Evolutionary conservation across 2,329 filamentous ascomycete species (phyloP).

Genomic region (Fusarium armeniacum): DNA sequence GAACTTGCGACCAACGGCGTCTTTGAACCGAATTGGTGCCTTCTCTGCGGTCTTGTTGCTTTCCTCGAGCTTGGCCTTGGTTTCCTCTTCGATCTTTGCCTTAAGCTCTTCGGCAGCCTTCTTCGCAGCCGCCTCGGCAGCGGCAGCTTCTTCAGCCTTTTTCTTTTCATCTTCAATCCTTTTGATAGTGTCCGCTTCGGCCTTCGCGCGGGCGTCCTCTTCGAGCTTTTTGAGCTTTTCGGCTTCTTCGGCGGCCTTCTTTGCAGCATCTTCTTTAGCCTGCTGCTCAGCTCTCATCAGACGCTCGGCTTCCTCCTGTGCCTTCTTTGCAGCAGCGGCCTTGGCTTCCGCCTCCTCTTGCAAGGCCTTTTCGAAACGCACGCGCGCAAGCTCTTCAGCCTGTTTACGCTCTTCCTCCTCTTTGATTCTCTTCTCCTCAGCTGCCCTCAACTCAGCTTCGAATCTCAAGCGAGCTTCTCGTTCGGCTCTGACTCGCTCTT

Average conservation of each 20-base stretch:
- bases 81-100: constrained; percentile 69
- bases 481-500: constrained; percentile 60
- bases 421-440: constrained; percentile 59
- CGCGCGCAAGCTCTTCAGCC: constrained; percentile 64
- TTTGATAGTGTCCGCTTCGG: constrained; percentile 55
- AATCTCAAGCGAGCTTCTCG: constrained; percentile 57
- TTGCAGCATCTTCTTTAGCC: constrained; percentile 59
- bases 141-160: constrained; percentile 56
- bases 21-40: constrained; percentile 88
- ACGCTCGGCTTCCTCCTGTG: constrained; percentile 61
- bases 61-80: constrained; percentile 64
- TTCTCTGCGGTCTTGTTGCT: constrained; percentile 71
- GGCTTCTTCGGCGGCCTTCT: constrained; percentile 55
- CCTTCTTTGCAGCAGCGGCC: constrained; percentile 57
- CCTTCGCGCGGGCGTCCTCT: constrained; percentile 58
- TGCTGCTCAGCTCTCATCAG: constrained; percentile 57
- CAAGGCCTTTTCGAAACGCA: constrained; percentile 59
- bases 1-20: constrained; percentile 91
- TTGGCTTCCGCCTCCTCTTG: constrained; percentile 60
- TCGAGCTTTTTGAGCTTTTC: constrained; percentile 61
- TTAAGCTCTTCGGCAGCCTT: constrained; percentile 71
- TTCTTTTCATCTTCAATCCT: constrained; percentile 61
- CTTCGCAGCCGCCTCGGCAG: constrained; percentile 66
- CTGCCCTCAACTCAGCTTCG: constrained; percentile 59
- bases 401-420: constrained; percentile 58